Percentiles rank a stretch among this genome's conserved stretches.
Evolutionary conservation across 805 yeast genomes (phyloP).

Genomic region (Wickerhamiella slavikovae): DNA sequence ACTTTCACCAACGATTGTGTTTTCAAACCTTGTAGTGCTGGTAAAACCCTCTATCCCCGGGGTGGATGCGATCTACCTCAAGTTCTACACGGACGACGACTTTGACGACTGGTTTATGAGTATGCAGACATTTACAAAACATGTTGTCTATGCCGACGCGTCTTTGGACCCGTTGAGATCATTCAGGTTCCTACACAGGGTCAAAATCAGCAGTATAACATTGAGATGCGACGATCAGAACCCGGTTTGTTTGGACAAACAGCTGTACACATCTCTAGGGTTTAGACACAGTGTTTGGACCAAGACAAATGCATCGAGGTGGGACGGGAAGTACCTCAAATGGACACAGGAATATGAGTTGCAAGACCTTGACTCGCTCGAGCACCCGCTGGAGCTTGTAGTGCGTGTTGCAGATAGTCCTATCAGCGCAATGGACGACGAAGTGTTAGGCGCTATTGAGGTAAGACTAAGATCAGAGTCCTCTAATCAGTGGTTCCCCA

Average conservation of each 20-base stretch:
- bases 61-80: slow-evolving; percentile 10
- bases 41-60: slow-evolving; percentile 11
- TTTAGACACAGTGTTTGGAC: slow-evolving; percentile 49
- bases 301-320: slow-evolving; percentile 57
- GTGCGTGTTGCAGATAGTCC: background rate
- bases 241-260: no score
- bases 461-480: no score
- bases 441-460: slow-evolving; percentile 2
- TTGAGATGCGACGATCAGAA: slow-evolving; percentile 2
- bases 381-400: slow-evolving; percentile 19
- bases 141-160: slow-evolving; percentile 11
- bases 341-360: slow-evolving; percentile 64
- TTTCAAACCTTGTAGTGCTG: slow-evolving; percentile 5
- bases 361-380: slow-evolving; percentile 29
- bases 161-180: slow-evolving; percentile 5
- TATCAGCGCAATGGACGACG: no score
- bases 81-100: slow-evolving; percentile 11
- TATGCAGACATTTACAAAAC: slow-evolving; percentile 11
- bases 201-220: slow-evolving; percentile 3
- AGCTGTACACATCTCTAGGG: slow-evolving; percentile 44
- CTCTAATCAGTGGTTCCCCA: no score
- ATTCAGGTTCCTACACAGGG: slow-evolving; percentile 5
- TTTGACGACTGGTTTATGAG: slow-evolving; percentile 17
- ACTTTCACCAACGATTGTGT: slow-evolving; percentile 9
- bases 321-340: slow-evolving; percentile 37